Evolutionary conservation across 352 stramenopile species (phyloP).

Genomic region (Pythium vanterpoolii): DNA sequence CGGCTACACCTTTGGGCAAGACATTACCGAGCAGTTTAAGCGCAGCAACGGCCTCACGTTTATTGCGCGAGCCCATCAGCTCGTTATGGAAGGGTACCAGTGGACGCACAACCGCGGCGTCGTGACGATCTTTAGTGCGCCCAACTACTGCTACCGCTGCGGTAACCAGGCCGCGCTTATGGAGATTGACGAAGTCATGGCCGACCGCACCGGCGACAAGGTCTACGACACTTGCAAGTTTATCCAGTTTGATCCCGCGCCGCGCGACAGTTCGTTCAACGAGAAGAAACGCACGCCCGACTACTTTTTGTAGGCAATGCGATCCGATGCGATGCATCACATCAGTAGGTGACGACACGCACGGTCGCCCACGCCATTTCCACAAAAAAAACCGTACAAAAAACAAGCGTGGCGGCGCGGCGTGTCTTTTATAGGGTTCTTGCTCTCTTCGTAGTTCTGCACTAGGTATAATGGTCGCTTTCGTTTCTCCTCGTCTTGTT

Average conservation of each 20-base stretch:
- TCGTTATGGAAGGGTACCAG: conserved; percentile 91
- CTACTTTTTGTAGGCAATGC: conserved; percentile 92
- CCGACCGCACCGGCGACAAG: conserved; percentile 83
- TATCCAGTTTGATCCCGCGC: conserved; percentile 90
- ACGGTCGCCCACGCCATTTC: neutral
- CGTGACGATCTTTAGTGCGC: conserved; percentile 98
- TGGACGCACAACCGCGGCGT: conserved; percentile 95
- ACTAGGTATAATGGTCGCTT: too few species aligned
- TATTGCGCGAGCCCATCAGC: conserved; percentile 93
- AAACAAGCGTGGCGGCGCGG: too few species aligned
- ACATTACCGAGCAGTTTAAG: conserved; percentile 93
- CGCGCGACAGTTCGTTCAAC: conserved; percentile 90
- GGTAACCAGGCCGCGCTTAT: conserved; percentile 98
- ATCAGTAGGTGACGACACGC: too few species aligned
- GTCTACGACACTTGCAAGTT: conserved; percentile 92
- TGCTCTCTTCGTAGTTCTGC: too few species aligned
- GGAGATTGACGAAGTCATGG: conserved; percentile 92
- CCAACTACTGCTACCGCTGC: conserved; percentile 99
- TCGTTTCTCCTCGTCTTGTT: neutral
- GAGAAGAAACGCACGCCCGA: conserved; percentile 90
- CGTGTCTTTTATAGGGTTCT: too few species aligned
- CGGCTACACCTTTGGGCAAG: conserved; percentile 92
- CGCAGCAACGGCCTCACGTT: conserved; percentile 92
- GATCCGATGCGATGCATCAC: too few species aligned
- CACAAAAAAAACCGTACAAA: too few species aligned